Base-by-base conservation (phyloP, 352 stramenopile species). In the Phytophthora fragariae region DNA sequence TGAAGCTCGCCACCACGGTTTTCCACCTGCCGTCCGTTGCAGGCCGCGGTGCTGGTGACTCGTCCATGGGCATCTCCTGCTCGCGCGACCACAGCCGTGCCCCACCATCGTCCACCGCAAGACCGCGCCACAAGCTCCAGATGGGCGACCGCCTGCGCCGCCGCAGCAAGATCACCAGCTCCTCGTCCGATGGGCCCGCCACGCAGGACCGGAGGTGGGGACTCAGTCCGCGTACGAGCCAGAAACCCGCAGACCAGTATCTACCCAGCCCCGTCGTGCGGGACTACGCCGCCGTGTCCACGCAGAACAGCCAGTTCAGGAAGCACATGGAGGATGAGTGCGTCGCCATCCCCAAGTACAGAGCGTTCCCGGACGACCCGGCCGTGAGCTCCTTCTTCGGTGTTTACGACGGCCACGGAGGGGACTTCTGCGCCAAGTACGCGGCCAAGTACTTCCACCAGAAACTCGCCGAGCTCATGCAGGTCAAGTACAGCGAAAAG, bases 271-370 rank as follows among this genome's bases (percentile, higher is more conserved):
- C 81, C 12, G 73, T 91, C 1, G 81, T 92, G 62, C 72, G 80
- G 29, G 86, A 94, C 64, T 94, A 89, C 72, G 86, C 82, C 9
- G 88, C 86, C 24, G 81, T 93, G 54, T 90, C 85, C 33, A 91
- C 88, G 15, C 88, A 95, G 71, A 95, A 95, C 78, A 90, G 84
- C 68, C 83, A 85, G 65, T 92, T 92, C 64, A 79, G 88, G 27
- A 87, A 90, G 59, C 55, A 91, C 75, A 96, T 96, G 89, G 89
- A 96, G 65, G 89, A 96, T 75, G 87, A 92, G 62, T 93, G 86
- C 73, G 86, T 95, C 11, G 85, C 85, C 29, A 90, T 93, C 65
- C 85, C 85, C 27, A 84, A 85, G 61, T 92, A 89, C 62, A 78
- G 68, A 56, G 82, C 77, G n/a, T 90, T 91, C 37, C 66, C 77